Evolutionary conservation across 2,329 filamentous ascomycete species (phyloP), one percentile per base, ranked within the genome.

Genomic region (Cladosporium sp.): DNA sequence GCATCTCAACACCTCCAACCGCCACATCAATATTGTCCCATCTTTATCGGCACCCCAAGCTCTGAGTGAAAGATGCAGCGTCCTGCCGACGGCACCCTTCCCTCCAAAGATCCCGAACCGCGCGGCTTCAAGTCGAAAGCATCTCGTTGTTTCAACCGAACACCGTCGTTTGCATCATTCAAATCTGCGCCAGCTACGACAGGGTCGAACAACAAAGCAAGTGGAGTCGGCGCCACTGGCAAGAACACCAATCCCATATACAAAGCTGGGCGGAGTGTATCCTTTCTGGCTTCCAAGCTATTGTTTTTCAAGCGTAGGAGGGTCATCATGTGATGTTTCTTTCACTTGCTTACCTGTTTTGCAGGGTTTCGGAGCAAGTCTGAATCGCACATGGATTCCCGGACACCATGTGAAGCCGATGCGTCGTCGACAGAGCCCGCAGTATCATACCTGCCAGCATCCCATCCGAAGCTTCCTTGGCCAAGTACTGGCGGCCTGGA

Each of bases 41-140:
- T 46, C 61, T 26, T 21, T 56, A 44, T n/a, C 49, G 50, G 61
- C 35, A 63, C 46, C 35, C 18, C 61, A 23, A 56, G 11, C 50
- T 46, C 26, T 23, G 50, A n/a, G 46, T 63, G 50, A 63, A 56
- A 63, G 50, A 63, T 63, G 61, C 61, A 56, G 61, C 61, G 37
- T 52, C 14, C 50, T 56, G 61, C 11, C 35, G 28, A 56, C 18
- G 61, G 31, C 12, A 63, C 18, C 35, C 35, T 35, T 55, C 33
- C 50, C 37, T 44, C 18, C 50, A 63, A 31, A 46, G 33, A 55
- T 29, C 12, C 61, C n/a, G 26, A 56, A 44, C 50, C 55, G 33
- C 61, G 35, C 50, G 29, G 61, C 26, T 56, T 63, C 31, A 63
- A 63, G 49, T 31, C 50, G 28, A 63, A 63, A n/a, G 61, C 61